Percentiles rank a stretch among this genome's conserved stretches.
Conservation (phyloP, 2,329 filamentous ascomycete species). For the Aphanocladium album region DNA sequence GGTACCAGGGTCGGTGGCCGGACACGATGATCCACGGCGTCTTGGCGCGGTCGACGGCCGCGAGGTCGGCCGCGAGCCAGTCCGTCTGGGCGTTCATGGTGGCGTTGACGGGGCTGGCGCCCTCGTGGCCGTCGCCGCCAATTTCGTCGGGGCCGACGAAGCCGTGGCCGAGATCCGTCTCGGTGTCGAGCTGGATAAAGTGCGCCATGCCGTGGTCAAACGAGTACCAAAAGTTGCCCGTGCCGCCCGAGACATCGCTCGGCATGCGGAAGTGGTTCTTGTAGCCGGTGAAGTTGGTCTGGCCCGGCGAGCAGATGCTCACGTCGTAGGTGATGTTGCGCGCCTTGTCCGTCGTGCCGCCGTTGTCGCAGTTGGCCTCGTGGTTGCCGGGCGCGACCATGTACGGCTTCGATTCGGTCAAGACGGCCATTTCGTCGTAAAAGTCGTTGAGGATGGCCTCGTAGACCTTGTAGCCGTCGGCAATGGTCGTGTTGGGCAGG, state of each 20-base stretch:
- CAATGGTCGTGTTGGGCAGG: slow-evolving; percentile 6
- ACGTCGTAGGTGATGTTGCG: background rate
- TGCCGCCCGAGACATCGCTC: slow-evolving; percentile 8
- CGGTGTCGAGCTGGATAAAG: background rate
- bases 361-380: slow-evolving; percentile 8
- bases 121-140: background rate
- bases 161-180: slow-evolving; percentile 5
- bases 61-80: slow-evolving; percentile 2
- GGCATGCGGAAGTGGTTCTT: slow-evolving; percentile 12
- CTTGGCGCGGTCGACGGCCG: slow-evolving; percentile 2
- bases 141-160: background rate
- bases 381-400: slow-evolving; percentile 12
- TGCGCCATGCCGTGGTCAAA: slow-evolving; percentile 12
- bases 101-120: background rate
- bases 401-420: slow-evolving; percentile 1
- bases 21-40: slow-evolving; percentile 8
- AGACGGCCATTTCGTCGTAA: slow-evolving; percentile 4
- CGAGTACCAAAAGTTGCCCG: slow-evolving; percentile 15
- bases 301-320: slow-evolving; percentile 9
- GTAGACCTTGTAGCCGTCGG: slow-evolving; percentile 3
- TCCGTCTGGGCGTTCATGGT: background rate
- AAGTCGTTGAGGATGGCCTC: slow-evolving; percentile 10
- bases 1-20: slow-evolving; percentile 11
- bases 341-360: background rate
- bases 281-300: slow-evolving; percentile 12